A percentile compares a stretch with the other conserved stretches of the same genome.
phyloP scores from a whole-genome alignment of 306 rosid species.

The Clitoria ternatea region DNA sequence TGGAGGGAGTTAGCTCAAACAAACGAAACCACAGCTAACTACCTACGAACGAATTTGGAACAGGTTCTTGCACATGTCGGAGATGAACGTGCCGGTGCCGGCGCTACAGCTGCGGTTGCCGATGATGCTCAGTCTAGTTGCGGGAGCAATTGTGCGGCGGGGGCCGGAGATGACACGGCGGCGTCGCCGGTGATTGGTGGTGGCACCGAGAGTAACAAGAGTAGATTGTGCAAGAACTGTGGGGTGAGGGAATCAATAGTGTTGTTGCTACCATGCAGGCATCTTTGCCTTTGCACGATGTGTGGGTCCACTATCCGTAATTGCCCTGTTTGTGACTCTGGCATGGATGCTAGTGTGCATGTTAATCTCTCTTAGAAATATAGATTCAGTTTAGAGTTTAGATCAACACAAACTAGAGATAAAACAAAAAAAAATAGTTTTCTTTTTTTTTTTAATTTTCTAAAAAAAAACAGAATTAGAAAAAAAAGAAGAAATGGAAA shows the following conservation, averaged over 20 bases:
- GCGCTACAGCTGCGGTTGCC: not conserved
- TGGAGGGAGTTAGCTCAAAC: constrained; percentile 79
- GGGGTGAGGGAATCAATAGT: constrained; percentile 65
- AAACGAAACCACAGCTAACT: constrained; percentile 74
- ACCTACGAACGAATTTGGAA: constrained; percentile 59
- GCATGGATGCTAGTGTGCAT: constrained; percentile 69
- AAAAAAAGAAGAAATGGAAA: not conserved
- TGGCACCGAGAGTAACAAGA: too few relatives aligned
- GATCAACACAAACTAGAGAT: not conserved
- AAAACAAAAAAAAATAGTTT: not conserved
- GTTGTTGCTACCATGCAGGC: constrained; percentile 84
- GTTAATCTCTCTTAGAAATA: constrained; percentile 66
- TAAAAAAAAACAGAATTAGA: not conserved
- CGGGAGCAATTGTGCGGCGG: constrained; percentile 47
- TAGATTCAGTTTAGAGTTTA: constrained; percentile 3
- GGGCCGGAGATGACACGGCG: constrained; percentile 1
- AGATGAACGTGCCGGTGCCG: constrained; percentile 12
- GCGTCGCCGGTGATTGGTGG: not conserved
- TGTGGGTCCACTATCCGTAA: constrained; percentile 73
- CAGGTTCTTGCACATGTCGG: constrained; percentile 53
- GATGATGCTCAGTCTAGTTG: constrained; percentile 64
- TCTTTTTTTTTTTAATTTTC: not conserved
- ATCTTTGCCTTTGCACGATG: constrained; percentile 67
- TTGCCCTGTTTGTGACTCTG: constrained; percentile 75
- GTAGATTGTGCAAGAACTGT: constrained; percentile 60